These are phyloP conservation scores for Phytophthora pinifolia DNA, from an alignment of 352 stramenopile genomes.

Conservation along the genomic window DNA sequence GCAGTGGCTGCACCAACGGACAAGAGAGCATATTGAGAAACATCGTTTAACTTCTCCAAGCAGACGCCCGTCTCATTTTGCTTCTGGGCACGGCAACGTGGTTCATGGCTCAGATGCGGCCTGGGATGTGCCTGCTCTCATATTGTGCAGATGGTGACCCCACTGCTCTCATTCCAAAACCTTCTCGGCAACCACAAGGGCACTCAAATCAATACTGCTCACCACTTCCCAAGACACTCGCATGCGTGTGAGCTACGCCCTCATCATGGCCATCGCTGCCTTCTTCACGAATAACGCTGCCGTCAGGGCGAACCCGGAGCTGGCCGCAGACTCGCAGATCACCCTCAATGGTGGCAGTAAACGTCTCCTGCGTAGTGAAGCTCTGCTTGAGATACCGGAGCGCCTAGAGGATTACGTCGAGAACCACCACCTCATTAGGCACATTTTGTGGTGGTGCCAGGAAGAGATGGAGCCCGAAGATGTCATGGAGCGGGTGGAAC, in stretches of 20 bases:
- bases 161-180: conserved; percentile 4
- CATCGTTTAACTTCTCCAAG: no score
- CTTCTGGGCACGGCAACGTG: no score
- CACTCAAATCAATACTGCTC: background rate
- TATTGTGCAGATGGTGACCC: background rate
- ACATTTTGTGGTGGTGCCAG: conserved; percentile 17
- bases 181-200: conserved; percentile 2
- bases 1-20: no score
- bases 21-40: no score
- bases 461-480: conserved; percentile 14
- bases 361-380: conserved; percentile 13
- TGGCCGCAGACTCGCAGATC: background rate
- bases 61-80: conserved; percentile 12
- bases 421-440: conserved; percentile 14
- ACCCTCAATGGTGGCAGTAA: background rate
- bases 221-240: background rate
- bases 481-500: background rate
- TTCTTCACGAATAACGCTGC: background rate
- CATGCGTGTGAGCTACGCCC: conserved; percentile 8
- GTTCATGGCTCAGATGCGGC: conserved; percentile 3
- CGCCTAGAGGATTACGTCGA: conserved; percentile 13
- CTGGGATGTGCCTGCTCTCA: conserved; percentile 13
- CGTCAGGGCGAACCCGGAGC: background rate
- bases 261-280: background rate
- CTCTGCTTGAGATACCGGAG: conserved; percentile 11